Conservation (phyloP, 306 rosid genomes). For the Hippophae gyantsensis region DNA sequence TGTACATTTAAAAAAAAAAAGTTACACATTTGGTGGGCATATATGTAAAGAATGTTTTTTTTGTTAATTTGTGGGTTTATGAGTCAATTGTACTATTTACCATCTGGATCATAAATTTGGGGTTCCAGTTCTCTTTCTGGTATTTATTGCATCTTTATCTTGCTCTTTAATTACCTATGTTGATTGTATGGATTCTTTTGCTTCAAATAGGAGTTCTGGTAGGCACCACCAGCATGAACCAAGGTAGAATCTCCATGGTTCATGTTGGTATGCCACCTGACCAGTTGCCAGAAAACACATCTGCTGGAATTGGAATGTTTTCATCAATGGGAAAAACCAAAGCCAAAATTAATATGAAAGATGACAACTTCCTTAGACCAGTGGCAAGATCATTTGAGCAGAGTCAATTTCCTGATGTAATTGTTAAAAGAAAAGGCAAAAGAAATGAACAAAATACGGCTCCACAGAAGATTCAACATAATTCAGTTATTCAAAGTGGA, state of each 20-base stretch:
- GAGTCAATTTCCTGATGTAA: constrained; percentile 31
- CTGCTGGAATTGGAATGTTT: constrained; percentile 33
- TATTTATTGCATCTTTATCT: neutral
- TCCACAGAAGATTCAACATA: constrained; percentile 28
- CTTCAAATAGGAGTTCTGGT: constrained; percentile 38
- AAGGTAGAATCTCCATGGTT: constrained; percentile 32
- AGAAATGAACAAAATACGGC: constrained; percentile 16
- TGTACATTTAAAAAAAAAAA: too few species aligned
- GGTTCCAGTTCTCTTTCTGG: neutral
- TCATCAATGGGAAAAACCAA: constrained; percentile 33
- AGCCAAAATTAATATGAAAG: constrained; percentile 24
- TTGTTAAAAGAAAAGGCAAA: constrained; percentile 22
- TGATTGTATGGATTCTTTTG: constrained; percentile 23
- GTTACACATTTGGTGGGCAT: too few species aligned
- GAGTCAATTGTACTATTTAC: neutral
- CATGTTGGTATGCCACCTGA: constrained; percentile 34
- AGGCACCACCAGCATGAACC: constrained; percentile 31
- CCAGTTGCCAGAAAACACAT: constrained; percentile 21
- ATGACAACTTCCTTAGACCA: constrained; percentile 28
- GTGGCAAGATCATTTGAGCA: constrained; percentile 23
- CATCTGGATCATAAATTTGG: constrained; percentile 1
- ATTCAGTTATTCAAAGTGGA: constrained; percentile 31
- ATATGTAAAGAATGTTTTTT: too few species aligned
- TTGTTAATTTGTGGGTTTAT: too few species aligned
- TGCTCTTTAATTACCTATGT: constrained; percentile 16